These are phyloP conservation scores for Syncephalastrum sp. DNA, from an alignment of 371 early-diverging fungal genomes.

Conservation along the genomic window DNA sequence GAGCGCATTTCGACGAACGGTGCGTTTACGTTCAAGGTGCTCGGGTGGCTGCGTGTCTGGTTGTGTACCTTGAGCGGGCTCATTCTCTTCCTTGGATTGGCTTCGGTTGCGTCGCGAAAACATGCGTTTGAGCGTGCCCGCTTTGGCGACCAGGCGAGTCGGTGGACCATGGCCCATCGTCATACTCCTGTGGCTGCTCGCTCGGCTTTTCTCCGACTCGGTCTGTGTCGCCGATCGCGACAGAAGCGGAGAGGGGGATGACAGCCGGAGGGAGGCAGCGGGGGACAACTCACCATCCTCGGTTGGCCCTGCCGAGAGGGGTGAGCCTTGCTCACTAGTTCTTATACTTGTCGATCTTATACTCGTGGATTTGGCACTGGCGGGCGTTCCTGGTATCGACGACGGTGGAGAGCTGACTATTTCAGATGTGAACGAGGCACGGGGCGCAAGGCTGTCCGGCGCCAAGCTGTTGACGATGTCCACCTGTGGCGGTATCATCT, in stretches of 20 bases:
- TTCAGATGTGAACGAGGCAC: background rate
- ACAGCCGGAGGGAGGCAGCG: background rate
- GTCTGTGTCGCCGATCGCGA: too few relatives aligned
- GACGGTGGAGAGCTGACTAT: background rate
- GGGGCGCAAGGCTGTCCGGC: too few relatives aligned
- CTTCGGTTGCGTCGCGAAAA: constrained; percentile 7
- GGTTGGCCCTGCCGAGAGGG: too few relatives aligned
- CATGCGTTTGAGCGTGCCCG: constrained; percentile 10
- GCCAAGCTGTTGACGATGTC: background rate
- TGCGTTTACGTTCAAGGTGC: constrained; percentile 1
- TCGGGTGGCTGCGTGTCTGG: background rate
- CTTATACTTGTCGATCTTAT: background rate
- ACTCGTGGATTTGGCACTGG: background rate
- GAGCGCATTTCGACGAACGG: constrained; percentile 15
- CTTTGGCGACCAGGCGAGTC: background rate
- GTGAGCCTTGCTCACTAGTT: too few relatives aligned
- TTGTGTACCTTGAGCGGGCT: constrained; percentile 7
- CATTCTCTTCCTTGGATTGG: background rate
- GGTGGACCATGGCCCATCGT: background rate
- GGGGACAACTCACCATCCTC: background rate
- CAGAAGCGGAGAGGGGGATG: background rate
- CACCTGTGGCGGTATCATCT: constrained; percentile 6
- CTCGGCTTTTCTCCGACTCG: too few relatives aligned
- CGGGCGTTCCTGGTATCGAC: background rate
- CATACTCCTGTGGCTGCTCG: too few relatives aligned